Evolutionary conservation across 2,329 filamentous ascomycete species (phyloP), one percentile per base, ranked within the genome.

Genomic region (Sporothrix brunneoviolacea): DNA sequence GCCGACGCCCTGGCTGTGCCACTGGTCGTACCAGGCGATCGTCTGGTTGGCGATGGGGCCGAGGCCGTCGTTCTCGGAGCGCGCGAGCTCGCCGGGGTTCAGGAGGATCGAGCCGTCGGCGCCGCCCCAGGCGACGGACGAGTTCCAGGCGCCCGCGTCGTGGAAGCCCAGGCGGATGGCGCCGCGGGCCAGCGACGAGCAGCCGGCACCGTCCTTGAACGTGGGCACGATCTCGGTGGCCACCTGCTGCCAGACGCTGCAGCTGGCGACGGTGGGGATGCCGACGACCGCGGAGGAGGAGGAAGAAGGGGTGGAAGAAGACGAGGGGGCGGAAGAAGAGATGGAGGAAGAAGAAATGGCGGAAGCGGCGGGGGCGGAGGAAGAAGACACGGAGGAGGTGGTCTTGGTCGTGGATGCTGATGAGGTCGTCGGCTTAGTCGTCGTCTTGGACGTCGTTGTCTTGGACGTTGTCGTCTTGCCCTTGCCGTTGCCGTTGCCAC

Each of bases 81-180:
- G 64, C 4, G 37, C 36, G 4, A 69, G 59, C 59, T 73, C 71
- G 16, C 56, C 55, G 1, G 67, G 68, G 9, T 62, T 64, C 4
- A 72, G 59, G 2, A 73, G 58, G n/a, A 75, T 59, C 9, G 68
- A 71, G 13, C 71, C 72, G 52, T 75, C 72, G 2, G 70, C 71
- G 16, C 72, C 71, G 36, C 59, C 58, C 53, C 60, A 64, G 13
- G 66, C 64, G 54, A 62, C 48, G 51, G 65, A 64, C 16, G 59
- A 60, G 54, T 66, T 63, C 70, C 70, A 73, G 4, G 65, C 64
- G 18, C 61, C 70, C 3, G 71, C 69, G 52, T 74, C 71, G 58
- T 75, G 71, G 59, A 74, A 75, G 18, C 70, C 69, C 5, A 68
- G 64, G 9, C 71, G 67, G 49, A 74, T 68, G 13, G 70, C 70